Evolutionary conservation across 2,329 filamentous ascomycete species (phyloP), one percentile per base, ranked within the genome.

Genomic region (Calonectria ilicicola): DNA sequence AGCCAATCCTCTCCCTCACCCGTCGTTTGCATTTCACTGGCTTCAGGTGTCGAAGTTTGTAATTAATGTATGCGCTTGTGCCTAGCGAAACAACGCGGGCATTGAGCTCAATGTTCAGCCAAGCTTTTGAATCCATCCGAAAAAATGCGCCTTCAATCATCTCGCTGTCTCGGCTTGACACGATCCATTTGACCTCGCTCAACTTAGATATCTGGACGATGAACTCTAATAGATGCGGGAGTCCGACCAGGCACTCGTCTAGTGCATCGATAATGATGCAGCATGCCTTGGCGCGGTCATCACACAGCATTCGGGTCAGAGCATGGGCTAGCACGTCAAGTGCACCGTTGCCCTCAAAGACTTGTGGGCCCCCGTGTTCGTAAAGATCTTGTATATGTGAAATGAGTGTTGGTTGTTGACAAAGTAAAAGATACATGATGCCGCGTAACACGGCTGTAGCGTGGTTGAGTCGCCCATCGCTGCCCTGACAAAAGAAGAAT

Each of bases 221-320:
- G 17, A 75, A 72, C 0, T 82, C 56, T 15, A 88, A 76, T 4
- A 88, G 83, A 46, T 38, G n/a, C 12, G 12, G 27, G 1, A 49
- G 10, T 5, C 80, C 49, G 1, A 56, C 0, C 64, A 27, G 23
- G 75, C 85, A 88, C 75, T 89, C 86, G 69, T 89, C 86, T 1
- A 89, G 83, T 1, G 86, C 87, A 76, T 89, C 86, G 51, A 89
- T 77, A 15, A 88, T 71, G 5, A 89, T 15, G 32, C 8, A 49
- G 21, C 44, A 47, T 7, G 46, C 27, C n/a, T 65, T 47, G 2
- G 27, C n/a, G 12, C 26, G 44, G 3, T 47, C 42, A 10, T 49
- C 42, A 21, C 32, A n/a, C 23, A 65, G 21, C 42, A 65, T 65
- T 23, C 23, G 49, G 10, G 27, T 38, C 19, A 65, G 19, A 6